These are phyloP conservation scores for Xerocomus potaroensis DNA, from an alignment of 768 basidiomycete species.

Conservation along the genomic window DNA sequence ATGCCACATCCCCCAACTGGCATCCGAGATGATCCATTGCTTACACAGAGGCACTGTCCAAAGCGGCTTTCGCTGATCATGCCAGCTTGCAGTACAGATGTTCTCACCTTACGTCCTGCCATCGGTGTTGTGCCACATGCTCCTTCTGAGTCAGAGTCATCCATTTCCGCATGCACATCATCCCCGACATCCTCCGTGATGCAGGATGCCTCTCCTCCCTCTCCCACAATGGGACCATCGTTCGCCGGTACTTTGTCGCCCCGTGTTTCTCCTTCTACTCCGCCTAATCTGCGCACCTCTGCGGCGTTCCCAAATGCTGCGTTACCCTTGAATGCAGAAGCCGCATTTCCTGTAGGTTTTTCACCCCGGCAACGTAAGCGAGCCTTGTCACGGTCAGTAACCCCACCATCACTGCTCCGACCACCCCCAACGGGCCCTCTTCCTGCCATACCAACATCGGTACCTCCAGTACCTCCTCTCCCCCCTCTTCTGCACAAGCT, in stretches of 20 bases:
- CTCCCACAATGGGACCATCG: background rate
- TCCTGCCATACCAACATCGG: conserved; percentile 23
- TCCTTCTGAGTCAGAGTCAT: conserved; percentile 21
- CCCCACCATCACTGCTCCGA: conserved; percentile 22
- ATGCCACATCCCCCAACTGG: background rate
- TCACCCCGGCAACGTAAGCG: conserved; percentile 22
- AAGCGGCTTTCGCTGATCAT: conserved; percentile 14
- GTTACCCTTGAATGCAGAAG: conserved; percentile 21
- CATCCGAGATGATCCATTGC: background rate
- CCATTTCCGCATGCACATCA: conserved; percentile 4
- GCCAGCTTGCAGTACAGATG: conserved; percentile 4
- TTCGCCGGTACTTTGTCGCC: background rate
- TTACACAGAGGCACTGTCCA: conserved; percentile 5
- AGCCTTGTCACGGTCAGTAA: conserved; percentile 23
- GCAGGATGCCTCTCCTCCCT: conserved; percentile 2
- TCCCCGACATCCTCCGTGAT: conserved; percentile 12
- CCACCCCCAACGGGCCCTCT: conserved; percentile 29
- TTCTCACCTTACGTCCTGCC: conserved; percentile 14
- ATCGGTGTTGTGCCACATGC: conserved; percentile 18
- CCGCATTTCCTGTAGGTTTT: background rate
- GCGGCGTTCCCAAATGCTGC: conserved; percentile 2
- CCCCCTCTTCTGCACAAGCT: conserved; percentile 20
- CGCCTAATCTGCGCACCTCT: conserved; percentile 5
- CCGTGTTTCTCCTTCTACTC: background rate
- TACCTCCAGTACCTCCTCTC: conserved; percentile 26